Evolutionary conservation across 768 basidiomycete species (phyloP), one percentile per base, ranked within the genome.

Genomic region (Russula sp.): DNA sequence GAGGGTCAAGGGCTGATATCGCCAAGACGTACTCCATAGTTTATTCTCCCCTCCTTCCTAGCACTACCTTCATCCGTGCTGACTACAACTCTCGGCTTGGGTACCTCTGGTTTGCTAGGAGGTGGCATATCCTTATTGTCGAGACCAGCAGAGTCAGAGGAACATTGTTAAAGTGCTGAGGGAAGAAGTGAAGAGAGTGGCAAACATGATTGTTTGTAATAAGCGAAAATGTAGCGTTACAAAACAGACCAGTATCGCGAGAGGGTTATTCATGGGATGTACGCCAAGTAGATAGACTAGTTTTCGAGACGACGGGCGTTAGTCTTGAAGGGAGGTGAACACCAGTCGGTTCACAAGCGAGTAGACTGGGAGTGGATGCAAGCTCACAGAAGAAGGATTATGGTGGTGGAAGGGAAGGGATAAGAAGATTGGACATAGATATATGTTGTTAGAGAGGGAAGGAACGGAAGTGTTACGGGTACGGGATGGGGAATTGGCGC

Each of bases 41-140:
- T 71, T 45, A 68, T 73, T 70, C 73, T 78, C 63, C 76, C 77
- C 70, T 77, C 81, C 71, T 74, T 78, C 72, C 77, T 74, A 11
- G 69, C 68, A 39, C 71, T 74, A 13, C 62, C 63, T 22, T n/a
- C n/a, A n/a, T n/a, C n/a, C n/a, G n/a, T n/a, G n/a, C n/a, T n/a
- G n/a, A n/a, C n/a, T n/a, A n/a, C 35, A 5, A n/a, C 50, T 34
- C 38, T 52, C 10, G 41, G 55, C 42, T 54, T 63, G 43, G 53
- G n/a, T n/a, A n/a, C n/a, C n/a, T 49, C 57, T 8, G 14, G 13
- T n/a, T 49, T n/a, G 20, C 20, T 14, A 1, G 25, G 10, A 0
- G 62, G 58, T 0, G 34, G 9, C 25, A 29, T 3, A 2, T 53
- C 56, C 36, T 54, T 63, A 56, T 0, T 45, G 9, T 22, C 48